Base-by-base conservation (phyloP, 129 eudicot genomes). In the Flaveria trinervia region DNA sequence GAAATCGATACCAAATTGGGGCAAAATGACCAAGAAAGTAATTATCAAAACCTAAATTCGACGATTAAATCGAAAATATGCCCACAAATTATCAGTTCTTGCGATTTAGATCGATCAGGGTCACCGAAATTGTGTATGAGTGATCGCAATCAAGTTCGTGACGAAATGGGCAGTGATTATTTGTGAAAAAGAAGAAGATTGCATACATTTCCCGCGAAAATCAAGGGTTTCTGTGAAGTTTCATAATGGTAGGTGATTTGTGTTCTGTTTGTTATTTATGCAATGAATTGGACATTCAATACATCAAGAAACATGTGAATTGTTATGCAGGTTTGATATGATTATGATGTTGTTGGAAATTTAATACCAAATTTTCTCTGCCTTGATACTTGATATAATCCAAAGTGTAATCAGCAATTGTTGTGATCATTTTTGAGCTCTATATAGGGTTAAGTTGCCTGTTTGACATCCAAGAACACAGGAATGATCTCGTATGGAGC, bases 161-260 rank as follows among this genome's bases (percentile, higher is more conserved):
- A 75, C 68, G 59, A 79, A 36, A 2, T 12, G 73, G 41, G 20
- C 45, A 26, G 56, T 79, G 73, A 80, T 65, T 28, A 43, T 72
- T 7, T 44, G 68, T 66, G 79, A 73, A 80, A 71, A 4, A 33
- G 20, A 71, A 78, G 52, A 59, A 59, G 51, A 70, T 48, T 33
- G 16, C 52, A 5, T 30, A 62, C 68, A 64, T 62, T 36, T 71
- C 51, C 52, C 28, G 61, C 52, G 54, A 13, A 70, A 79, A 49
- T 36, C 30, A 72, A 67, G 70, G 79, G 25, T 66, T 80, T 65
- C 75, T 1, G 10, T 44, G 28, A 57, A 44, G 39, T 54, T 65
- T 66, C 75, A 56, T 18, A 67, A 80, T 80, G 84, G 84, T 80
- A 73, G 22, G 75, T 54, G 33, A 48, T 60, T 64, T 41, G 28